phyloP scores from a whole-genome alignment of 2,329 filamentous ascomycete species.

The Penicillium sp. region DNA sequence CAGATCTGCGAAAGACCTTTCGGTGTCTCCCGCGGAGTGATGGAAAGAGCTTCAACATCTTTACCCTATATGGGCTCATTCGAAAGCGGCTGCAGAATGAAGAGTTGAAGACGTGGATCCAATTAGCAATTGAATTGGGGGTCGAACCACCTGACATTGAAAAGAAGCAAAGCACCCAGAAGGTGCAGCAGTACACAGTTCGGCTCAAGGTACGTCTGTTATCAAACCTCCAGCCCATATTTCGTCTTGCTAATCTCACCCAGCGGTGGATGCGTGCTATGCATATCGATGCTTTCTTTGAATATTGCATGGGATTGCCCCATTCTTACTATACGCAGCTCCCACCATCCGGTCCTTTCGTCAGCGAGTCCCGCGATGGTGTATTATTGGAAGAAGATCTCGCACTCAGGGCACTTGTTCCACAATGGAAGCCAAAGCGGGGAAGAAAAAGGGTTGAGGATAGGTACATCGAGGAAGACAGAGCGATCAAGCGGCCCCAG shows the following conservation, averaged over 20 bases:
- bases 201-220: slow-evolving; percentile 62
- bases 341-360: slow-evolving; percentile 55
- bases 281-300: slow-evolving; percentile 91
- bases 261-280: slow-evolving; percentile 94
- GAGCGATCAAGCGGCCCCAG: slow-evolving; percentile 51
- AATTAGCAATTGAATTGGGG: slow-evolving; percentile 75
- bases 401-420: slow-evolving; percentile 71
- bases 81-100: slow-evolving; percentile 61
- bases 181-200: slow-evolving; percentile 90
- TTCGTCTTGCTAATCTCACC: slow-evolving; percentile 7
- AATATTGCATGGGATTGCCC: slow-evolving; percentile 68
- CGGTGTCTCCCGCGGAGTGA: slow-evolving; percentile 74
- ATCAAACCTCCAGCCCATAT: neutral
- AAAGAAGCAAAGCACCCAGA: slow-evolving; percentile 82
- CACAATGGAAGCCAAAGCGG: slow-evolving; percentile 58
- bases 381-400: slow-evolving; percentile 81
- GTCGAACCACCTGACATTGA: slow-evolving; percentile 73
- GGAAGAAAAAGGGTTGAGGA: slow-evolving; percentile 55
- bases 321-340: slow-evolving; percentile 74
- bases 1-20: slow-evolving; percentile 65
- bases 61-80: slow-evolving; percentile 67
- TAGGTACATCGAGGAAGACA: slow-evolving; percentile 52
- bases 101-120: slow-evolving; percentile 87
- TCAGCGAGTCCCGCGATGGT: slow-evolving; percentile 63
- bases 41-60: slow-evolving; percentile 75